Evolutionary conservation across 2,329 filamentous ascomycete species (phyloP), one percentile per base, ranked within the genome.

Genomic region (Exserohilum rostratum): DNA sequence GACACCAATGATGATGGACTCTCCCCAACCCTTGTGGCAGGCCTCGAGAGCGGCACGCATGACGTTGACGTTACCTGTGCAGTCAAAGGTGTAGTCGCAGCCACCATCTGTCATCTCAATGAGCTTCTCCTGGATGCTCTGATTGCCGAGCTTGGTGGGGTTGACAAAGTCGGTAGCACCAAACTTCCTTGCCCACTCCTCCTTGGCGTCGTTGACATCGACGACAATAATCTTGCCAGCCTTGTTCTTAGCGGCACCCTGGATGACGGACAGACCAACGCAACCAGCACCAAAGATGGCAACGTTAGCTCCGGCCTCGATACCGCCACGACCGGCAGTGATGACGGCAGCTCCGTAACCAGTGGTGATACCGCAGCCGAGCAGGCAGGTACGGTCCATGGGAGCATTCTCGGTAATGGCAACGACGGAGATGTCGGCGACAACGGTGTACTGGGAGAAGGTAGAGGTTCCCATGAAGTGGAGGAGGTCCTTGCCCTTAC

Each of bases 381-480:
- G 86, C 78, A 99, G 81, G 78, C 95, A 99, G 46, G 93, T 96
- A 64, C 91, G 88, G 83, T 99, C 95, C 87, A 97, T 96, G 58
- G 91, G 90, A 12, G 95, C 95, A 69, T 96, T 87, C 57, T 86
- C 85, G 68, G 93, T 93, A 66, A 99, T 92, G 60, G 93, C 90
- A 25, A 99, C 95, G 53, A 97, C 95, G 44, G 93, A 97, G 79
- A 99, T 98, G 78, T 99, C 95, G 76, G 95, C 93, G 33, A 99
- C 91, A 62, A 99, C 95, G 53, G 95, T 98, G 82, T 96, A 99
- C 81, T 99, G 95, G 29, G 91, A 96, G 84, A 99, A 99, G 68
- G 95, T 99, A 33, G 93, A 97, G 52, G 91, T 96, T 71, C 95
- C 95, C 95, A 99, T 99, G 83, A 98, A 99, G 82, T 98, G 95